These are phyloP conservation scores for Lupinus albus DNA, from an alignment of 306 rosid species.

Conservation along the genomic window DNA sequence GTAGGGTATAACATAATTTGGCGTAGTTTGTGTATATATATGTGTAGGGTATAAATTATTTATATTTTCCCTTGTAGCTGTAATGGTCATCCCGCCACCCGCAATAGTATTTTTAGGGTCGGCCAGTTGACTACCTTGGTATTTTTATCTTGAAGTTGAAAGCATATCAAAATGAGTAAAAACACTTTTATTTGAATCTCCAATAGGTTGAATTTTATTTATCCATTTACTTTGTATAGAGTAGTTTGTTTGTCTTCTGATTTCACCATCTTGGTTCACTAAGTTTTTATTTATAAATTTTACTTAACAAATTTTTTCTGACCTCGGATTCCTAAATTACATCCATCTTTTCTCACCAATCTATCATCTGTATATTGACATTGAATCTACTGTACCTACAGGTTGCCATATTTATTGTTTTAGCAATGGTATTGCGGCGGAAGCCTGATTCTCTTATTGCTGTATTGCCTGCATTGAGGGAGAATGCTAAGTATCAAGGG, in stretches of 20 bases:
- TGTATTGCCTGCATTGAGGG: conserved; percentile 67
- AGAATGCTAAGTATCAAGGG: conserved; percentile 79
- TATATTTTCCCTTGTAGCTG: too few relatives aligned
- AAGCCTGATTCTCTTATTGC: conserved; percentile 75
- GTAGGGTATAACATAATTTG: too few relatives aligned
- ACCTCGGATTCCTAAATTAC: neutral
- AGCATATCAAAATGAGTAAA: conserved; percentile 15
- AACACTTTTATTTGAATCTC: conserved; percentile 25
- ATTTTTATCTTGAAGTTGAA: conserved; percentile 12
- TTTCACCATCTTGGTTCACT: conserved; percentile 31
- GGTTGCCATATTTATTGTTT: conserved; percentile 85
- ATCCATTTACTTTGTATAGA: neutral
- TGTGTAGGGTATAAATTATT: too few relatives aligned
- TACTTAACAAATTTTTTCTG: neutral
- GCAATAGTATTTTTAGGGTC: too few relatives aligned
- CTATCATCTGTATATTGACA: conserved; percentile 34
- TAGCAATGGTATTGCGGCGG: conserved; percentile 82
- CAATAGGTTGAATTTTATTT: conserved; percentile 21
- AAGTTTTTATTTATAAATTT: neutral
- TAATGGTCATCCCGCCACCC: too few relatives aligned
- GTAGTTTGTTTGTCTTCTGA: conserved; percentile 36
- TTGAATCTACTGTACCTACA: conserved; percentile 45
- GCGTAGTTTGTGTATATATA: too few relatives aligned
- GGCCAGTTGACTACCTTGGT: too few relatives aligned
- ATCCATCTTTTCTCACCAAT: conserved; percentile 10